Conservation (phyloP, 768 basidiomycete genomes). For the Psilocybe tampanensis region DNA sequence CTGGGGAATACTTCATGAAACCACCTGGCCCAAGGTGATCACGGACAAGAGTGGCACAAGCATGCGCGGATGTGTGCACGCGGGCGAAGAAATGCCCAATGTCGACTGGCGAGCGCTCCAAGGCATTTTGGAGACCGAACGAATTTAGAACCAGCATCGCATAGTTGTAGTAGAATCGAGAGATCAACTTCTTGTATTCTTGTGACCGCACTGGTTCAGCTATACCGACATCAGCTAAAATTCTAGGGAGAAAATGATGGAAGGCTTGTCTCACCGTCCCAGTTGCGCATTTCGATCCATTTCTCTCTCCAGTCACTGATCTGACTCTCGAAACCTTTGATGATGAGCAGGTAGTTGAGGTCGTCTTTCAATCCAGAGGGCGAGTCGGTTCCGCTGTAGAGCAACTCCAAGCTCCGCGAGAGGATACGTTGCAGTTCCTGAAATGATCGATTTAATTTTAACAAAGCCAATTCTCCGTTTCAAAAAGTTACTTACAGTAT, state of each 20-base stretch:
- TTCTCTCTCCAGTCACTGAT: conserved; percentile 58
- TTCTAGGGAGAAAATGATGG: not conserved
- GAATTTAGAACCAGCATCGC: conserved; percentile 89
- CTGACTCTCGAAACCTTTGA: conserved; percentile 85
- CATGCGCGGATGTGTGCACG: conserved; percentile 70
- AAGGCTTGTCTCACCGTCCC: conserved; percentile 29
- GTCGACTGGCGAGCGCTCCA: conserved; percentile 74
- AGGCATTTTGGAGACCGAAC: conserved; percentile 95
- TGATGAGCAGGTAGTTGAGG: conserved; percentile 83
- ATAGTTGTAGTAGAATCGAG: conserved; percentile 83
- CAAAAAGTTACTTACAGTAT: conserved; percentile 58
- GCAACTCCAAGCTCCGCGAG: conserved; percentile 84
- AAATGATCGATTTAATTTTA: conserved; percentile 13
- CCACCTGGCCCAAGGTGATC: conserved; percentile 81
- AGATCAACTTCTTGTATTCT: conserved; percentile 53
- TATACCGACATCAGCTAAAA: conserved; percentile 11
- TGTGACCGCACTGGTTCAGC: conserved; percentile 25
- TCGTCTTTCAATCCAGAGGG: conserved; percentile 82
- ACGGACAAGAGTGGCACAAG: conserved; percentile 71
- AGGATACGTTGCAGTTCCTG: conserved; percentile 89
- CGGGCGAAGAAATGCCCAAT: conserved; percentile 85
- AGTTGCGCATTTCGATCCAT: conserved; percentile 45
- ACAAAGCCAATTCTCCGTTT: not conserved
- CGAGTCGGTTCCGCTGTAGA: conserved; percentile 82
- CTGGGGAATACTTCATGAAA: conserved; percentile 81